Conservation (phyloP, 805 yeast genomes). For the Saccharomycopsis oosterbeekiorum region DNA sequence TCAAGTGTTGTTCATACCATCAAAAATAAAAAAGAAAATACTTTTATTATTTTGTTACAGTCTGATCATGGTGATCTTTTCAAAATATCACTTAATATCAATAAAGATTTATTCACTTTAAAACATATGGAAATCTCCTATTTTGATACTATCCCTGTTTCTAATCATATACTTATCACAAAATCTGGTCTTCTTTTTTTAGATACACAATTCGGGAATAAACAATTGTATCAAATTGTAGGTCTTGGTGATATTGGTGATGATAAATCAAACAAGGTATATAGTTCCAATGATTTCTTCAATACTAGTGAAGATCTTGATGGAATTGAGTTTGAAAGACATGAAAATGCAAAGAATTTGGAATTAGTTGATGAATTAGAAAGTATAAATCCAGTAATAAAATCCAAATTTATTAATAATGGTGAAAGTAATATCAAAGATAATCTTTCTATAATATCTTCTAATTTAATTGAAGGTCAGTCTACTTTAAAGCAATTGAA, state of each 20-base stretch:
- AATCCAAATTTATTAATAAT: conserved; percentile 27
- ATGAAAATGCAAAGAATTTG: conserved; percentile 38
- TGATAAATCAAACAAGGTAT: conserved; percentile 27
- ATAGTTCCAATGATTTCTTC: conserved; percentile 24
- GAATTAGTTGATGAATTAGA: conserved; percentile 42
- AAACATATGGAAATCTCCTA: conserved; percentile 43
- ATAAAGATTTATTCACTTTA: conserved; percentile 26
- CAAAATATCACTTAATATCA: conserved; percentile 47
- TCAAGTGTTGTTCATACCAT: conserved; percentile 56
- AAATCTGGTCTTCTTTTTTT: conserved; percentile 71
- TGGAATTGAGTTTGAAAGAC: conserved; percentile 24
- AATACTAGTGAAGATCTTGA: conserved; percentile 26
- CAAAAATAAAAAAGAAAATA: conserved; percentile 31
- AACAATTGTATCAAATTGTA: conserved; percentile 68
- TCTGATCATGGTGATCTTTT: conserved; percentile 63
- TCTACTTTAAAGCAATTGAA: conserved; percentile 39
- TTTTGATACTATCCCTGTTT: conserved; percentile 66
- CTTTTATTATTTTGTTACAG: conserved; percentile 64
- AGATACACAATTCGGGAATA: conserved; percentile 52
- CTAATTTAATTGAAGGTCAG: conserved; percentile 15
- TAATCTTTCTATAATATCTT: neutral
- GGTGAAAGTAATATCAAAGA: conserved; percentile 4
- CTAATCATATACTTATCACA: conserved; percentile 47
- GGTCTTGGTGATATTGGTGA: conserved; percentile 54
- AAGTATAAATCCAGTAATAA: conserved; percentile 42